Base-by-base conservation (phyloP, 768 basidiomycete species). In the Pulveroboletus sp. region DNA sequence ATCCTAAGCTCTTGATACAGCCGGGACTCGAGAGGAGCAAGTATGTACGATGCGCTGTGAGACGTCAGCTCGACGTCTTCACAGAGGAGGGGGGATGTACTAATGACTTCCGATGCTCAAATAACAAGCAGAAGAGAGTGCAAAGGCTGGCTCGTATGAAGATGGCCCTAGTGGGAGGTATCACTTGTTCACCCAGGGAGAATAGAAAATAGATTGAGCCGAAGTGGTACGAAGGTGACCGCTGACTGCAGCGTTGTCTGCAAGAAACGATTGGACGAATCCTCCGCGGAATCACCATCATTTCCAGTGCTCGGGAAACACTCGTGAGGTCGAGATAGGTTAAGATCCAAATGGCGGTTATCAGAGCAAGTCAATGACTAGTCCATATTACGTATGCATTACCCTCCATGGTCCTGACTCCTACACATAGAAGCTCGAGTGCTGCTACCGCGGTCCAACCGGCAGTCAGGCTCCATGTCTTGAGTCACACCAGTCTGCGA, bases 21-120 rank as follows among this genome's bases (percentile, higher is more conserved):
- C 17, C 80, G 73, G 38, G 81, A 84, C 68, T 92, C 91, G 50
- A 92, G 70, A 9, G 89, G 90, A 0, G 86, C 87, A 3, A 93
- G 76, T 6, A 86, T 80, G 59, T 91, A 84, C 3, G 78, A 76
- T 14, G 82, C 85, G 62, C 86, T 90, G 52, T 15, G 41, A 10
- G 32, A 28, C 8, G 43, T 57, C 14, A 56, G 49, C 7, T 46
- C 11, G 14, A 32, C 10, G n/a, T 17, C 39, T 42, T 49, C 12
- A 33, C 15, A 26, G 43, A 41, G 15, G 8, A 43, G 30, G 41
- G 41, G 12, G 46, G 32, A 68, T 79, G 39, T 59, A 86, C 86
- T 86, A 89, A 62, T 89, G 87, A 54, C 84, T 85, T 31, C 87
- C 88, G 32, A 90, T 69, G 58, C 85, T 86, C 56, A 90, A 65